A percentile compares a stretch with the other conserved stretches of the same genome.
Conservation (phyloP, 1,284 basidiomycete species). For the Sanghuangporus sanghuang region DNA sequence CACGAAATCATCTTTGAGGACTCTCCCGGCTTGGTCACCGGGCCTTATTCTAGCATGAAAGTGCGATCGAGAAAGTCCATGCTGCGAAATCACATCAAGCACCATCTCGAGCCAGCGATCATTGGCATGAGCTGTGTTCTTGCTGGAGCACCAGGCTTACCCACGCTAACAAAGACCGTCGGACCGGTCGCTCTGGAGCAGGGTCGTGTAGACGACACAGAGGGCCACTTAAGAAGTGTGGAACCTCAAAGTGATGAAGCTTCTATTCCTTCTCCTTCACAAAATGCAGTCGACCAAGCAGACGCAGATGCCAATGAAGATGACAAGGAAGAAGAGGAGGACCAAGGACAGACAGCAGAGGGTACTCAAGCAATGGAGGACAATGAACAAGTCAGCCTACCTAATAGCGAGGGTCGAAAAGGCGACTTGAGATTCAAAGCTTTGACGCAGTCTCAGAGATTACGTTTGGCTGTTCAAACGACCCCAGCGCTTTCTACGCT, state of each 20-base stretch:
- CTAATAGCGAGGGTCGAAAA: constrained; percentile 25
- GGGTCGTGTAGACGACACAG: constrained; percentile 63
- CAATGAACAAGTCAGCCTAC: constrained; percentile 20
- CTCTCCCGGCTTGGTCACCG: constrained; percentile 56
- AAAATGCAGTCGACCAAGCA: constrained; percentile 31
- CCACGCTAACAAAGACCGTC: constrained; percentile 62
- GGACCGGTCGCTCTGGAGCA: constrained; percentile 90
- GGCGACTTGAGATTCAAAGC: constrained; percentile 19
- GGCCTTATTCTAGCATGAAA: constrained; percentile 59
- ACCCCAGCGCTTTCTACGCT: constrained; percentile 64
- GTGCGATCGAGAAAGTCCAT: constrained; percentile 45
- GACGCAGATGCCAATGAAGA: constrained; percentile 27
- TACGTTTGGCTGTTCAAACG: constrained; percentile 58
- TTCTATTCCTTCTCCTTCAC: constrained; percentile 6
- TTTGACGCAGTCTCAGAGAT: constrained; percentile 14
- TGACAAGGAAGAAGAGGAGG: constrained; percentile 23
- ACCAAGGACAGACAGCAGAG: constrained; percentile 18
- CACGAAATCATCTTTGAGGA: constrained; percentile 98
- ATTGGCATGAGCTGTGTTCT: constrained; percentile 85
- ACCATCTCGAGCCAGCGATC: constrained; percentile 67
- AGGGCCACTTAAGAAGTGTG: constrained; percentile 42
- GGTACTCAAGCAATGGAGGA: constrained; percentile 14
- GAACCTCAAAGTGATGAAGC: constrained; percentile 40
- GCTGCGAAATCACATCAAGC: constrained; percentile 61
- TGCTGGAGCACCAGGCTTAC: constrained; percentile 77